These are phyloP conservation scores for Calocera viscosa DNA, from an alignment of 768 basidiomycete species.

Conservation along the genomic window DNA sequence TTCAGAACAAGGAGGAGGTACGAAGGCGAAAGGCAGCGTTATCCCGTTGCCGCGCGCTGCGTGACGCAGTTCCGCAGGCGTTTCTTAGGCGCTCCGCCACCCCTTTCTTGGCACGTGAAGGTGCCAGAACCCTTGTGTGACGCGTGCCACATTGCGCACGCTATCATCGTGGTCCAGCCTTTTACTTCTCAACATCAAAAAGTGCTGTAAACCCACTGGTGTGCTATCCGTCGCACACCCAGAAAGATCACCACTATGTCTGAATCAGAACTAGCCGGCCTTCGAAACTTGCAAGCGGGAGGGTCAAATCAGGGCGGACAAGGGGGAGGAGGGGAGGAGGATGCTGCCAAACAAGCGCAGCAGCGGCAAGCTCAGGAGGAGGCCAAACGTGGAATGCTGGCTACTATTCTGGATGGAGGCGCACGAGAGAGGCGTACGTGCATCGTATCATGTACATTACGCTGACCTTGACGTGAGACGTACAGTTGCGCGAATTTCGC, in stretches of 20 bases:
- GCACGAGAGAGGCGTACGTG: constrained; percentile 68
- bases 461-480: not conserved
- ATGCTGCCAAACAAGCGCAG: constrained; percentile 35
- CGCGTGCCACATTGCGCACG: not conserved
- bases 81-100: constrained; percentile 1
- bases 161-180: not conserved
- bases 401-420: constrained; percentile 60
- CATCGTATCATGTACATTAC: not conserved
- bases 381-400: constrained; percentile 61
- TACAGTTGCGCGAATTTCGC: constrained; percentile 74
- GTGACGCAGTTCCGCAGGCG: constrained; percentile 5
- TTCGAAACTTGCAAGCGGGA: not conserved
- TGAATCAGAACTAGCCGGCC: not conserved
- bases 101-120: not conserved
- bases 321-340: constrained; percentile 31
- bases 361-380: constrained; percentile 52
- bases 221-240: no score
- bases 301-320: not conserved
- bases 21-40: not conserved
- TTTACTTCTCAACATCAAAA: no score
- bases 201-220: no score
- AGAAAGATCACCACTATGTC: not conserved
- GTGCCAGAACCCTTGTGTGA: not conserved
- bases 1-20: not conserved
- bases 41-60: not conserved